These are phyloP conservation scores for Saccharum spontaneum DNA, from an alignment of 176 grass and related monocot species.

Conservation along the genomic window DNA sequence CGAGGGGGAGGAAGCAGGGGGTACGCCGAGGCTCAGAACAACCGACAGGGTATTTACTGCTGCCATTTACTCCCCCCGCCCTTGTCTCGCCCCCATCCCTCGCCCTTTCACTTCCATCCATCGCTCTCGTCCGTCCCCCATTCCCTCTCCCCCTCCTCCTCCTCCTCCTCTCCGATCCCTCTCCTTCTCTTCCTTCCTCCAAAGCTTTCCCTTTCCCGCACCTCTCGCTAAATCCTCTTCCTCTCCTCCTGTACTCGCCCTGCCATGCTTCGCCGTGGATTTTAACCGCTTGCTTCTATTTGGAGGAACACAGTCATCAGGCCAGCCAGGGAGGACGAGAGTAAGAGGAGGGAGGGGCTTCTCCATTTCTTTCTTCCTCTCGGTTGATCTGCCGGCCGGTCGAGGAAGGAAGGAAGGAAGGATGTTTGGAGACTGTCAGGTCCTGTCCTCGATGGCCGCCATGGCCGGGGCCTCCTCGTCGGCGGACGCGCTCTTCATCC, in stretches of 20 bases:
- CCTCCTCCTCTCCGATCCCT: not conserved
- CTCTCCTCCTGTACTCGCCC: conserved; percentile 7
- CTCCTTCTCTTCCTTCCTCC: not conserved
- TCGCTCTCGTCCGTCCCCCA: not conserved
- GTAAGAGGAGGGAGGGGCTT: too few relatives aligned
- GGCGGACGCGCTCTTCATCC: conserved; percentile 70
- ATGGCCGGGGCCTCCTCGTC: conserved; percentile 44
- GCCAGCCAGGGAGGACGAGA: not conserved
- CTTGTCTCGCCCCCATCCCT: conserved; percentile 2
- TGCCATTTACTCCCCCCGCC: conserved; percentile 33
- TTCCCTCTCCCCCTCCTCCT: not conserved
- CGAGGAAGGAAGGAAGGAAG: not conserved
- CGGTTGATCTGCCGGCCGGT: not conserved
- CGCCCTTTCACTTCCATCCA: not conserved
- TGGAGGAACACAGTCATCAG: not conserved
- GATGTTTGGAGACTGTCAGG: conserved; percentile 99
- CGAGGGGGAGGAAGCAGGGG: not conserved
- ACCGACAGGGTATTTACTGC: conserved; percentile 75
- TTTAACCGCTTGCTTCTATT: not conserved
- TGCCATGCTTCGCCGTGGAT: not conserved
- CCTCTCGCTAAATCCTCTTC: conserved; percentile 41
- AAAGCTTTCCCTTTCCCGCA: conserved; percentile 34
- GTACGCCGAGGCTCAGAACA: conserved; percentile 52
- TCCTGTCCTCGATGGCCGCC: conserved; percentile 75
- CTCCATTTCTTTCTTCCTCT: not conserved